phyloP scores from a whole-genome alignment of 352 stramenopile species.

The Pythium dissotocum region DNA sequence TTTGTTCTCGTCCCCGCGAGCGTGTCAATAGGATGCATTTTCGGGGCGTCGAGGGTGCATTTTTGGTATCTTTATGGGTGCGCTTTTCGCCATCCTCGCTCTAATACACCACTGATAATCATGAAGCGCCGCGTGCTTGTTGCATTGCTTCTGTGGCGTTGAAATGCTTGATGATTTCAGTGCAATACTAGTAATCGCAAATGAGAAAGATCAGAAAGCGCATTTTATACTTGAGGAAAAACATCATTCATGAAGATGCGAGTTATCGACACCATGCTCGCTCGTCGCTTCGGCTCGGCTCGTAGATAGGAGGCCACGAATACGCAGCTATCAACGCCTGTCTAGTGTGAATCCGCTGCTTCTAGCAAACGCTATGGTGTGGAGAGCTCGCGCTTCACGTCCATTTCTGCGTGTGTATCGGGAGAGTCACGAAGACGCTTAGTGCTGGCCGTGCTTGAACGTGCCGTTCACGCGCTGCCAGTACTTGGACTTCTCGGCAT shows the following conservation, averaged over 20 bases:
- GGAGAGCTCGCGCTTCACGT: conserved; percentile 14
- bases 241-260: conserved; percentile 21
- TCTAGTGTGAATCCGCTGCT: not conserved
- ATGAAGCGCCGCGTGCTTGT: no score
- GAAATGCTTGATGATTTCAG: no score
- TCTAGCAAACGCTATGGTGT: not conserved
- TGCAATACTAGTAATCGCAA: not conserved
- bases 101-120: conserved; percentile 18
- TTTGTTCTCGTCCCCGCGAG: conserved; percentile 10
- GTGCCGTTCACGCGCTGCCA: conserved; percentile 86
- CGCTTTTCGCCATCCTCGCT: conserved; percentile 10
- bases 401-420: conserved; percentile 10
- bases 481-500: conserved; percentile 85
- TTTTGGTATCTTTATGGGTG: conserved; percentile 33
- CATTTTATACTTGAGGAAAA: conserved; percentile 8
- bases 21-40: not conserved
- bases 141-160: no score
- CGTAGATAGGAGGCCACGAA: not conserved
- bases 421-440: conserved; percentile 28
- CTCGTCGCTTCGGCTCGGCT: conserved; percentile 6
- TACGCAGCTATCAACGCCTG: not conserved
- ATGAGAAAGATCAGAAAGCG: not conserved
- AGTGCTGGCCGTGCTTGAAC: conserved; percentile 80
- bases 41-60: conserved; percentile 6
- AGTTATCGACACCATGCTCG: conserved; percentile 12